These are phyloP conservation scores for Coelastrella sp. DNA, from an alignment of 139 green algal genomes.

Conservation along the genomic window DNA sequence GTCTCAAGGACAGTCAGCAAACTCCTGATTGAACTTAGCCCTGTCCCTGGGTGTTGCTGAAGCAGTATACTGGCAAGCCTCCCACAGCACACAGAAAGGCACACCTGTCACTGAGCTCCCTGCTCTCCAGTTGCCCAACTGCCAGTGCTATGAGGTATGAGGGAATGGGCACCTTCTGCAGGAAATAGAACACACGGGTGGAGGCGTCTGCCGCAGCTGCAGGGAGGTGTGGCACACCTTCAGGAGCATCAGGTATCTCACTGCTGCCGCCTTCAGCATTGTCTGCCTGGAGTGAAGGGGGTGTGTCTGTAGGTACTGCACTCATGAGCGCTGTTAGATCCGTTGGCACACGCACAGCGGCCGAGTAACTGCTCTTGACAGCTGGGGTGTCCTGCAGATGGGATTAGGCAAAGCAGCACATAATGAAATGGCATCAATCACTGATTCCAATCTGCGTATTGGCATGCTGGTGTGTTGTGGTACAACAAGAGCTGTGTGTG, in stretches of 20 bases:
- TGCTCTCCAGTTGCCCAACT: constrained; percentile 81
- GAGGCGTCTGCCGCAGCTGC: not conserved
- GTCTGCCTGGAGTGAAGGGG: not conserved
- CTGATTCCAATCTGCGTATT: too few relatives aligned
- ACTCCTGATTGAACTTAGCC: not conserved
- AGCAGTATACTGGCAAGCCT: too few relatives aligned
- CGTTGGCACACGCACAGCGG: constrained; percentile 76
- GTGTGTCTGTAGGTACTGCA: constrained; percentile 67
- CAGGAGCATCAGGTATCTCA: not conserved
- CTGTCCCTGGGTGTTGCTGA: too few relatives aligned
- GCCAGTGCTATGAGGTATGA: constrained; percentile 95
- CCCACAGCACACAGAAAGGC: not conserved
- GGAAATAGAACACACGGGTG: constrained; percentile 59
- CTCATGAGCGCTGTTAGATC: constrained; percentile 85
- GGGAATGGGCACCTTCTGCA: constrained; percentile 77
- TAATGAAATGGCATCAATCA: not conserved
- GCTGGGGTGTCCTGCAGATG: constrained; percentile 81
- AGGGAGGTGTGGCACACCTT: constrained; percentile 24
- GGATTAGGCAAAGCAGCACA: not conserved
- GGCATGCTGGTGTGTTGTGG: too few relatives aligned
- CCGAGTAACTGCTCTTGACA: constrained; percentile 86
- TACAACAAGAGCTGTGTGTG: too few relatives aligned
- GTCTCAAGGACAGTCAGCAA: not conserved
- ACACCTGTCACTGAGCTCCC: constrained; percentile 66
- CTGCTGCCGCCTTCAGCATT: not conserved